These are phyloP conservation scores for Mortierella sp. DNA, from an alignment of 371 early-diverging fungal genomes.

Conservation along the genomic window DNA sequence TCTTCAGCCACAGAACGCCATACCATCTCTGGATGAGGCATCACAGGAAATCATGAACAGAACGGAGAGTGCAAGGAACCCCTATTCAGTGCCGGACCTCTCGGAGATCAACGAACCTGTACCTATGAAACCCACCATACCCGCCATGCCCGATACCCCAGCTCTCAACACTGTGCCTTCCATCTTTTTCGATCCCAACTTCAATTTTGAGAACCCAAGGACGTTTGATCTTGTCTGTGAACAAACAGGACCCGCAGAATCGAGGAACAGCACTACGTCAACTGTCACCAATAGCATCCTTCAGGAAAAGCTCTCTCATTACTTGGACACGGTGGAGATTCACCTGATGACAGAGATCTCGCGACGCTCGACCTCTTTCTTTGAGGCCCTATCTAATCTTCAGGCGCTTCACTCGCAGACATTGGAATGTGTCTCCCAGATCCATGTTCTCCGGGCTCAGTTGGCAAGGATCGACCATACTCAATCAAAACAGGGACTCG, in stretches of 20 bases:
- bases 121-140: constrained; percentile 58
- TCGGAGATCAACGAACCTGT: constrained; percentile 60
- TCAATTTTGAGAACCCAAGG: constrained; percentile 89
- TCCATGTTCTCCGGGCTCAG: constrained; percentile 79
- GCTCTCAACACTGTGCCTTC: constrained; percentile 86
- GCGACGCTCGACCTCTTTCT: constrained; percentile 91
- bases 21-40: constrained; percentile 42
- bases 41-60: constrained; percentile 21
- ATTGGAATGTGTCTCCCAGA: constrained; percentile 85
- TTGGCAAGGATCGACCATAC: constrained; percentile 76
- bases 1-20: constrained; percentile 43
- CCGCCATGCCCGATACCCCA: constrained; percentile 63
- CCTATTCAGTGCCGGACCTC: constrained; percentile 71
- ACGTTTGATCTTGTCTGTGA: constrained; percentile 87
- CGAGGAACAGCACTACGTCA: constrained; percentile 60
- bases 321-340: constrained; percentile 93
- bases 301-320: constrained; percentile 92
- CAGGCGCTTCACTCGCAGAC: constrained; percentile 93
- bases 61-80: constrained; percentile 64
- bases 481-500: constrained; percentile 82
- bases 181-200: constrained; percentile 88
- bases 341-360: constrained; percentile 94
- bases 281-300: constrained; percentile 77
- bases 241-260: constrained; percentile 59
- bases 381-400: constrained; percentile 92